phyloP scores from a whole-genome alignment of 176 grass and related monocot genomes.

The Carex littledalei region DNA sequence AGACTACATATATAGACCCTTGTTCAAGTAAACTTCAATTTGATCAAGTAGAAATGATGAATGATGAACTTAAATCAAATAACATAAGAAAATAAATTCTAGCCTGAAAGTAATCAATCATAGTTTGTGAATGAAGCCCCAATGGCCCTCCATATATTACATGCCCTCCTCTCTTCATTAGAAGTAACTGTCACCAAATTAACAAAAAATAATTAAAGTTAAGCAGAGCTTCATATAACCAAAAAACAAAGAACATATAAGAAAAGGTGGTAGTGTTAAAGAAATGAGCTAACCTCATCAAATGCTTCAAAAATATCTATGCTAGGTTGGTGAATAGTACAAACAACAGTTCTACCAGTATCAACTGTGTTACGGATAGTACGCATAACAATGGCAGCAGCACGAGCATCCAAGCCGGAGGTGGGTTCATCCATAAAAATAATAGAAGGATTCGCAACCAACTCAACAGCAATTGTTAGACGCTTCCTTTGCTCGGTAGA shows the following conservation, averaged over 20 bases:
- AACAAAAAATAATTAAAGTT: slow-evolving; percentile 3
- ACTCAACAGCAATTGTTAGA: slow-evolving; percentile 72
- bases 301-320: slow-evolving; percentile 90
- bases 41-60: not conserved
- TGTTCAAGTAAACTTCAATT: not conserved
- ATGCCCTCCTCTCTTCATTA: slow-evolving; percentile 58
- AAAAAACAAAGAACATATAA: not conserved
- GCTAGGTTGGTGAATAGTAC: slow-evolving; percentile 75
- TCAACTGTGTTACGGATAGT: slow-evolving; percentile 75
- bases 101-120: slow-evolving; percentile 79
- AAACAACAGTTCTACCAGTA: slow-evolving; percentile 65
- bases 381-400: slow-evolving; percentile 77
- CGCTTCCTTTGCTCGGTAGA: slow-evolving; percentile 82
- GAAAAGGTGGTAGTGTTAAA: not conserved
- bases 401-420: slow-evolving; percentile 68
- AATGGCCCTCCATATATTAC: slow-evolving; percentile 68
- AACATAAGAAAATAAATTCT: not conserved
- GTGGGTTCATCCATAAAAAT: slow-evolving; percentile 83
- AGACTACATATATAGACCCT: not conserved
- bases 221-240: not conserved
- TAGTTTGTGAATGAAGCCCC: slow-evolving; percentile 51
- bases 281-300: slow-evolving; percentile 51
- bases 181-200: slow-evolving; percentile 41
- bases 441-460: slow-evolving; percentile 80
- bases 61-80: not conserved